Evolutionary conservation across 139 green algal genomes (phyloP).

Genomic region (Raphidocelis subcapitata): DNA sequence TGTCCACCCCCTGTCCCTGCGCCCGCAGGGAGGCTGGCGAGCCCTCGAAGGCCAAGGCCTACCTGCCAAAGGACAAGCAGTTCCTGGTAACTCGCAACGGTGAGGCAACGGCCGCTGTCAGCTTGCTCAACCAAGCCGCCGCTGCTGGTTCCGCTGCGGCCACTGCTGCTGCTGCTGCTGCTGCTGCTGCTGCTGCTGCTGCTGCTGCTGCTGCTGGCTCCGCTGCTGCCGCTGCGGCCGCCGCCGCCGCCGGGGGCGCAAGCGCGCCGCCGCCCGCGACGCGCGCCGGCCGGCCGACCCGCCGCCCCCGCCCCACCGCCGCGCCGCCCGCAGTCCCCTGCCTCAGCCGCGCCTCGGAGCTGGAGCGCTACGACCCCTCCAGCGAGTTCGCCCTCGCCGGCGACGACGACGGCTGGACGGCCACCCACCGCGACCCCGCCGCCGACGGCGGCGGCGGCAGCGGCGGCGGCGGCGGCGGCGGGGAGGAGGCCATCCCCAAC

Average conservation of each 20-base stretch:
- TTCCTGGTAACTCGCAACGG: slow-evolving; percentile 85
- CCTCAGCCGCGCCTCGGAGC: slow-evolving; percentile 63
- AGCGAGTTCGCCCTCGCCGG: slow-evolving; percentile 52
- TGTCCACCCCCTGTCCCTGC: too few relatives aligned
- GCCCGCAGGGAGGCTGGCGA: slow-evolving; percentile 83
- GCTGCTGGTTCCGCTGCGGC: too few relatives aligned
- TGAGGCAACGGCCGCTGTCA: slow-evolving; percentile 40
- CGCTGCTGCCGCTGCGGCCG: too few relatives aligned
- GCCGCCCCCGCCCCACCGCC: neutral
- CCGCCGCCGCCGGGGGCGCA: too few relatives aligned
- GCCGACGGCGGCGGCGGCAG: neutral
- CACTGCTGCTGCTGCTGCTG: too few relatives aligned
- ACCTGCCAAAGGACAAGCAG: slow-evolving; percentile 83
- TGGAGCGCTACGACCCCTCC: slow-evolving; percentile 55
- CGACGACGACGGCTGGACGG: slow-evolving; percentile 71
- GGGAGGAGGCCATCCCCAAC: slow-evolving; percentile 48
- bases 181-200: too few relatives aligned
- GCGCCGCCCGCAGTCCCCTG: slow-evolving; percentile 74
- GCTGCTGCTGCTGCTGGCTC: too few relatives aligned
- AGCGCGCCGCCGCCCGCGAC: too few relatives aligned
- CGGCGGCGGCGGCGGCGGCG: slow-evolving; percentile 21
- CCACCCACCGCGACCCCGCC: slow-evolving; percentile 43
- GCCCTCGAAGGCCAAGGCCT: slow-evolving; percentile 52
- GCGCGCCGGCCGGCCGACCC: too few relatives aligned
- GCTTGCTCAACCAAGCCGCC: too few relatives aligned